These are phyloP conservation scores for Cymbomonas tetramitiformis DNA, from an alignment of 139 green algal genomes.

Conservation along the genomic window DNA sequence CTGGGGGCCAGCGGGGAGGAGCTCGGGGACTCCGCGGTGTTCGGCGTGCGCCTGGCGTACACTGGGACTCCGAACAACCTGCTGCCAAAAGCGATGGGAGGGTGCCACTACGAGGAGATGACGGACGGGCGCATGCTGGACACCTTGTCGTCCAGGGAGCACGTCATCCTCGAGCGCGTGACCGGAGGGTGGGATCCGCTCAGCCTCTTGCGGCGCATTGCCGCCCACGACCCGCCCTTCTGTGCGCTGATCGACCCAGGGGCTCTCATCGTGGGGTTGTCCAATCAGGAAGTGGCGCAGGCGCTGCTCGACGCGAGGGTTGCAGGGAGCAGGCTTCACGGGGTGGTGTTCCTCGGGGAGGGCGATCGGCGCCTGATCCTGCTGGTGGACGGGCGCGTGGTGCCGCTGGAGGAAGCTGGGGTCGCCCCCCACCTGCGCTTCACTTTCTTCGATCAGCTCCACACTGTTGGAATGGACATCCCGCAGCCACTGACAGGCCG, in stretches of 20 bases:
- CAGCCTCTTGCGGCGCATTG: conserved; percentile 4
- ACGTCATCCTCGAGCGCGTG: neutral
- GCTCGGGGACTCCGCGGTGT: conserved; percentile 20
- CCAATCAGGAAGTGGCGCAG: conserved; percentile 17
- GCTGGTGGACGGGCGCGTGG: conserved; percentile 14
- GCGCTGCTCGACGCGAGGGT: conserved; percentile 19
- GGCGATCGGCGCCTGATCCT: conserved; percentile 23
- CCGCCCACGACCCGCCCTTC: conserved; percentile 5
- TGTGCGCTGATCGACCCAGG: conserved; percentile 22
- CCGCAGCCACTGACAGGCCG: conserved; percentile 14
- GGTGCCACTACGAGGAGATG: neutral
- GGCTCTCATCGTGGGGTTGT: conserved; percentile 18
- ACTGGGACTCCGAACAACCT: conserved; percentile 12
- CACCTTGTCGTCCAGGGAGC: conserved; percentile 4
- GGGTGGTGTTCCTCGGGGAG: conserved; percentile 21
- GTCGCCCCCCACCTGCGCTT: conserved; percentile 13
- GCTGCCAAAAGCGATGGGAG: conserved; percentile 11
- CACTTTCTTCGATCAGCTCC: conserved; percentile 29
- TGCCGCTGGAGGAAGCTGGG: conserved; percentile 14
- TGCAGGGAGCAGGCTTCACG: too few relatives aligned
- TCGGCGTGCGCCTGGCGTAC: conserved; percentile 9
- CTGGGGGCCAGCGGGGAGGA: conserved; percentile 21
- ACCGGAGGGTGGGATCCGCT: conserved; percentile 1
- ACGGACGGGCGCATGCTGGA: conserved; percentile 12
- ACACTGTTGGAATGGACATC: conserved; percentile 32